Evolutionary conservation across 352 stramenopile genomes (phyloP).

Genomic region (Phytophthora pluvialis): DNA sequence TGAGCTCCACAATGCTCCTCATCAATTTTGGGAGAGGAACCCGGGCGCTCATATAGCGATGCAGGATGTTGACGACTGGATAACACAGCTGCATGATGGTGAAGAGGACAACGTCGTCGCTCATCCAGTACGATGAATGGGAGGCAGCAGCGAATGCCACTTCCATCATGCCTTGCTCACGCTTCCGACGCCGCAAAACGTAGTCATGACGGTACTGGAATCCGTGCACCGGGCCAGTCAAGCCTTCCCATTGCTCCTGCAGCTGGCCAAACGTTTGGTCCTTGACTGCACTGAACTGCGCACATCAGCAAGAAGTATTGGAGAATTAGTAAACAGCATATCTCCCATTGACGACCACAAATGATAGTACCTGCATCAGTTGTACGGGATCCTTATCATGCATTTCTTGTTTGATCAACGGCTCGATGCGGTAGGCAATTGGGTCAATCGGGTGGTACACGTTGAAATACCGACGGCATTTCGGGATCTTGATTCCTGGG

Average conservation of each 20-base stretch:
- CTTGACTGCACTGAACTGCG: constrained; percentile 66
- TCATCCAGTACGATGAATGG: constrained; percentile 92
- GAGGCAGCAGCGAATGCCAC: constrained; percentile 82
- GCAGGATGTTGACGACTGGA: constrained; percentile 81
- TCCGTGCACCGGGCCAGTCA: constrained; percentile 74
- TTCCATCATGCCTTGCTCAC: constrained; percentile 89
- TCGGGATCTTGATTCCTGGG: constrained; percentile 80
- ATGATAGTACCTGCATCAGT: constrained; percentile 63
- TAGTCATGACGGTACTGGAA: constrained; percentile 87
- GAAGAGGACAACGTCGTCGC: constrained; percentile 87
- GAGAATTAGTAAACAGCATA: background rate
- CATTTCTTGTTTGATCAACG: constrained; percentile 90
- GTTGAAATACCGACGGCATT: constrained; percentile 89
- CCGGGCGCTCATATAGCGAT: constrained; percentile 82
- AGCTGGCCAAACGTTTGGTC: constrained; percentile 76
- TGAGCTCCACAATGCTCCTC: constrained; percentile 83
- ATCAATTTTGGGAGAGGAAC: constrained; percentile 76
- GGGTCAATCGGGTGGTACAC: constrained; percentile 93
- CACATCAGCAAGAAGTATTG: background rate
- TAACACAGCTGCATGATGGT: constrained; percentile 86
- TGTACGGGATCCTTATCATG: constrained; percentile 86
- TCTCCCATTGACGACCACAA: background rate
- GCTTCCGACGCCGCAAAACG: constrained; percentile 73
- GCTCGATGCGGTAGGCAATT: constrained; percentile 91
- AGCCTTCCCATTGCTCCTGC: constrained; percentile 74